These are phyloP conservation scores for Aureobasidium leucospermi DNA, from an alignment of 2,329 filamentous ascomycete genomes.

Conservation along the genomic window DNA sequence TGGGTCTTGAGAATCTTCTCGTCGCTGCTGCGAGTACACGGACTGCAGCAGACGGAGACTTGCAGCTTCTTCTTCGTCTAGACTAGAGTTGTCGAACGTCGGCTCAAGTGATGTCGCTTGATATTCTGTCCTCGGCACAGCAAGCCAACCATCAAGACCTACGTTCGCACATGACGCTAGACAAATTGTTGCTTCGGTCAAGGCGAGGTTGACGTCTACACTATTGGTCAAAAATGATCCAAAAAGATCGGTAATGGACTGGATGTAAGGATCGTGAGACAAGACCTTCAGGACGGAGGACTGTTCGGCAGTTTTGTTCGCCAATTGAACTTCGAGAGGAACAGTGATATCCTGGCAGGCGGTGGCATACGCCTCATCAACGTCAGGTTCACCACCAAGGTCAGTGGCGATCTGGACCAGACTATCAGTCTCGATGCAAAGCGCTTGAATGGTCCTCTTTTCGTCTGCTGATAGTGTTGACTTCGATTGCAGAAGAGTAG, in stretches of 20 bases:
- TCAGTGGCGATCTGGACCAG: slow-evolving; percentile 61
- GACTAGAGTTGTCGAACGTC: slow-evolving; percentile 29
- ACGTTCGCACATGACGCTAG: slow-evolving; percentile 80
- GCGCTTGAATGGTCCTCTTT: slow-evolving; percentile 62
- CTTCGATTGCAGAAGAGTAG: slow-evolving; percentile 57
- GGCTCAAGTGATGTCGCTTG: slow-evolving; percentile 20
- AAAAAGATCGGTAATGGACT: slow-evolving; percentile 51
- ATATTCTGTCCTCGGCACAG: slow-evolving; percentile 46
- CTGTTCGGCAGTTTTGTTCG: neutral
- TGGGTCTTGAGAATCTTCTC: slow-evolving; percentile 31
- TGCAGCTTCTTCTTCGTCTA: slow-evolving; percentile 30
- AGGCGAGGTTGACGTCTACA: slow-evolving; percentile 79
- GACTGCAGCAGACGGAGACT: slow-evolving; percentile 21
- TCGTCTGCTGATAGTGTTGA: slow-evolving; percentile 37
- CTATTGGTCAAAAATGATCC: slow-evolving; percentile 82
- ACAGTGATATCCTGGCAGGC: slow-evolving; percentile 51
- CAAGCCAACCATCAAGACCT: slow-evolving; percentile 81
- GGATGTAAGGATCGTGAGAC: slow-evolving; percentile 52
- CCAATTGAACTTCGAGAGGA: slow-evolving; percentile 25
- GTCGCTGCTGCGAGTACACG: slow-evolving; percentile 29
- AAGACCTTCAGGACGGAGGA: slow-evolving; percentile 16
- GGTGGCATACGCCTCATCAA: slow-evolving; percentile 64
- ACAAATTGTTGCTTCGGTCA: slow-evolving; percentile 77
- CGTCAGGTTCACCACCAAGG: slow-evolving; percentile 61
- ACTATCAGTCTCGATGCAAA: slow-evolving; percentile 67